A percentile compares a stretch with the other conserved stretches of the same genome.
Conservation (phyloP, 139 green algal species). For the Volvox reticuliferus region DNA sequence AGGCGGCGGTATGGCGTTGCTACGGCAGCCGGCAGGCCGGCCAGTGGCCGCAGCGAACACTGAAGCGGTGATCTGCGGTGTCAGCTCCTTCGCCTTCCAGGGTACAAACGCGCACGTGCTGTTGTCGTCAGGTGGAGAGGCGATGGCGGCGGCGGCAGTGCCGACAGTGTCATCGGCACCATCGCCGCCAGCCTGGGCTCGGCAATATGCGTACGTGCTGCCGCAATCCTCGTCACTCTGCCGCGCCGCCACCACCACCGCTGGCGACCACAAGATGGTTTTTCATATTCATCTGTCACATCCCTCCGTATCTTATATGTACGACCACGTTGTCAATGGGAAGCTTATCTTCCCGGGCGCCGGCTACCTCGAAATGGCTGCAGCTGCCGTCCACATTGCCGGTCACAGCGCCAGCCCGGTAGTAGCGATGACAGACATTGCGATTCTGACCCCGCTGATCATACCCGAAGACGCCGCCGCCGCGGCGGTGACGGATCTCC, state of each 20-base stretch:
- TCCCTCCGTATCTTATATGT: constrained; percentile 69
- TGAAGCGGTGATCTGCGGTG: constrained; percentile 39
- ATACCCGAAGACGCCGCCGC: constrained; percentile 24
- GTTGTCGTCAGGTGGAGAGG: constrained; percentile 24
- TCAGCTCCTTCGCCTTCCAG: constrained; percentile 91
- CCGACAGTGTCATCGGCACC: neutral
- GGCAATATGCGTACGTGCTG: constrained; percentile 52
- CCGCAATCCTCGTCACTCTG: constrained; percentile 66
- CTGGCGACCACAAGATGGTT: neutral
- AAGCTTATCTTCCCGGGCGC: constrained; percentile 74
- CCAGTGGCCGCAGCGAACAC: neutral
- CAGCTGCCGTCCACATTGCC: constrained; percentile 22
- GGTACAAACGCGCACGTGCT: constrained; percentile 87
- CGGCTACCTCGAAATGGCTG: constrained; percentile 73
- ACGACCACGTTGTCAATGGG: constrained; percentile 77
- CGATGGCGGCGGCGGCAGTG: neutral
- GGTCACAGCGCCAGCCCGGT: neutral
- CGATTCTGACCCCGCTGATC: constrained; percentile 64
- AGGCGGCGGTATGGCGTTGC: constrained; percentile 7
- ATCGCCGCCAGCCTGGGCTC: neutral
- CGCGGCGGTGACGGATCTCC: neutral
- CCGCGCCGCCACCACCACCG: neutral
- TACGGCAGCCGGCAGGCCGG: neutral
- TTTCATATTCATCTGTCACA: constrained; percentile 57
- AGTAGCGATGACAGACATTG: constrained; percentile 52